Evolutionary conservation across 768 basidiomycete species (phyloP), one percentile per base, ranked within the genome.

Genomic region (Xerocomus spinulosus): DNA sequence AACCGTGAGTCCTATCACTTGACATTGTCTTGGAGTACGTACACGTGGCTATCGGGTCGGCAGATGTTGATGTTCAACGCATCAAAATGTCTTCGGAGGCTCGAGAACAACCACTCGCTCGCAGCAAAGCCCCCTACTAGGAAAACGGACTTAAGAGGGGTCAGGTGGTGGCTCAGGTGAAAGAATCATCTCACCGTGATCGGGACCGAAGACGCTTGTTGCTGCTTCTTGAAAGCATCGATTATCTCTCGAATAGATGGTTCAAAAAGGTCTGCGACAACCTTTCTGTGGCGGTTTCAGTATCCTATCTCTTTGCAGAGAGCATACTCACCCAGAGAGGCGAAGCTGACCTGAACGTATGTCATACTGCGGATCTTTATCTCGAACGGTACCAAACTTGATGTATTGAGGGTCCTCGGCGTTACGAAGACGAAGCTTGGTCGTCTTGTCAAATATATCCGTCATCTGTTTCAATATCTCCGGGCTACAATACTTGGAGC

Each of bases 81-180:
- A 5, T 64, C 64, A 9, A 82, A 62, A 5, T 64, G 55, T 42
- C 57, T 61, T 33, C 70, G 70, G 2, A 82, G 70, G 38, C 68
- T 64, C 2, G 62, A 51, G 50, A 73, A 78, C 15, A 81, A 58
- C 69, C 71, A 79, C 36, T 74, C 71, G 48, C 71, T 79, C 2
- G 76, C 73, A 9, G 73, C 72, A 58, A 80, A 80, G 0, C 77
- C 78, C 7, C 79, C 78, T 3, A 81, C 77, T 2, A 83, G 70
- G 44, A 79, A 72, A 20, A 77, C 68, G 10, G 67, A 63, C 68
- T 69, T 35, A 17, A 9, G 42, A 17, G 0, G 32, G 2, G 14
- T 45, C 48, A 45, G 12, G 26, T 14, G 7, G 15, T 26, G 24
- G 45, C n/a, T 18, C 15, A 10, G 7, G 2, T 9, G 10, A 3